These are phyloP conservation scores for Malus sieversii DNA, from an alignment of 306 rosid species.

Conservation along the genomic window DNA sequence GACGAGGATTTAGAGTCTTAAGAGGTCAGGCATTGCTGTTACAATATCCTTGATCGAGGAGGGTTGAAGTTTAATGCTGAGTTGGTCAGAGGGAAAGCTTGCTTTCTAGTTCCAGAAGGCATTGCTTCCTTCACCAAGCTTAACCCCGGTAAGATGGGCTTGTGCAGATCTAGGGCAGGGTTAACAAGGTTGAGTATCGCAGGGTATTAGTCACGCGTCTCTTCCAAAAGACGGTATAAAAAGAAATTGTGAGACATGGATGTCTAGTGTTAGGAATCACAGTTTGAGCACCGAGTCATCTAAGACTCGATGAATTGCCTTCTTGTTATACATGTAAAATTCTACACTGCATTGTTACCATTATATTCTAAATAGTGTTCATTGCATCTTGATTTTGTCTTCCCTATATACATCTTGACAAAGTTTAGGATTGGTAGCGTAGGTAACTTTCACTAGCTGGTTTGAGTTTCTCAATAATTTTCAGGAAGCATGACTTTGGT, in stretches of 20 bases:
- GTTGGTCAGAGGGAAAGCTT: background rate
- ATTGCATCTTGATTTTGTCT: background rate
- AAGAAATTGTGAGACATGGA: background rate
- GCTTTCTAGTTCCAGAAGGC: background rate
- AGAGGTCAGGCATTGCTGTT: background rate
- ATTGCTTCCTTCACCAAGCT: no score
- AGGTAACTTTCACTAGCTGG: background rate
- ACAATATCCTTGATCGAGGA: background rate
- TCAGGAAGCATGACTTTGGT: background rate
- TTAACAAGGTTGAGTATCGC: no score
- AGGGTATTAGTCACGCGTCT: background rate
- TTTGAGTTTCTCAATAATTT: background rate
- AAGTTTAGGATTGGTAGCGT: background rate
- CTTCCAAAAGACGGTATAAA: background rate
- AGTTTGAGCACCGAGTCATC: background rate
- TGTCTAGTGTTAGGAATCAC: background rate
- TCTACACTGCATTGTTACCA: background rate
- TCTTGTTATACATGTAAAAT: background rate
- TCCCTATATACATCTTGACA: background rate
- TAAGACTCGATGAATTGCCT: background rate
- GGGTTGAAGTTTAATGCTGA: background rate
- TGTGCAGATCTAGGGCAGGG: background rate
- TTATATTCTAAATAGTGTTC: no score
- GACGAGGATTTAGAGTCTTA: background rate
- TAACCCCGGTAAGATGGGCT: no score